phyloP scores from a whole-genome alignment of 345 rosid genomes.

The Heritiera littoralis region DNA sequence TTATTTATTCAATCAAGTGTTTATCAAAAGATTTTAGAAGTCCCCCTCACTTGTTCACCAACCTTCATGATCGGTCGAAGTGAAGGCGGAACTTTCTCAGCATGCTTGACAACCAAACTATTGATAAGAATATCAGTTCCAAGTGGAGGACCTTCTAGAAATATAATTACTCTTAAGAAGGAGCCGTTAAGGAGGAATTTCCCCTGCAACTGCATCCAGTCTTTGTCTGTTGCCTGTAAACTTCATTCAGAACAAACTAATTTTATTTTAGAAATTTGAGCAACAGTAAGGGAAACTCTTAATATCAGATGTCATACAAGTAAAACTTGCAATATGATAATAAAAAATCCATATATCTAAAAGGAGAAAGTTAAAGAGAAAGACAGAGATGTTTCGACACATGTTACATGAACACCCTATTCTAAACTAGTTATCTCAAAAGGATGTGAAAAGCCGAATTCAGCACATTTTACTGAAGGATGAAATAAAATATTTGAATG shows the following conservation, averaged over 20 bases:
- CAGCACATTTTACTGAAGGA: not conserved
- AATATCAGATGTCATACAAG: not conserved
- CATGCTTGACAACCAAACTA: slow-evolving; percentile 65
- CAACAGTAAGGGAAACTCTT: not conserved
- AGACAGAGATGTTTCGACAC: not conserved
- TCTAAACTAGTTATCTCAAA: not conserved
- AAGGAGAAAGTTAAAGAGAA: not conserved
- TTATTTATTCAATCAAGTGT: not conserved
- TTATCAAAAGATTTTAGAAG: not conserved
- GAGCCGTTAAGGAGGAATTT: slow-evolving; percentile 74
- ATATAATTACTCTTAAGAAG: slow-evolving; percentile 62
- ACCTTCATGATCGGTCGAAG: slow-evolving; percentile 69
- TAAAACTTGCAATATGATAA: not conserved
- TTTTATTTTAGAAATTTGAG: slow-evolving; percentile 18
- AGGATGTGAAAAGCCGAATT: not conserved
- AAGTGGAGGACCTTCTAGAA: slow-evolving; percentile 85
- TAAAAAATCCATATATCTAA: not conserved
- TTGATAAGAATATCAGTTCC: slow-evolving; percentile 84
- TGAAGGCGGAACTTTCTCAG: slow-evolving; percentile 56
- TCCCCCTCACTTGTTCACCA: slow-evolving; percentile 6
- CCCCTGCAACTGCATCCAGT: slow-evolving; percentile 75
- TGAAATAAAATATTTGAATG: slow-evolving; percentile 38
- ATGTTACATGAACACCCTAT: not conserved
- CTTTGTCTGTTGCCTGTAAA: slow-evolving; percentile 69
- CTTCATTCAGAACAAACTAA: slow-evolving; percentile 43